phyloP scores from a whole-genome alignment of 2,329 filamentous ascomycete genomes.

The Fusarium zealandicum region DNA sequence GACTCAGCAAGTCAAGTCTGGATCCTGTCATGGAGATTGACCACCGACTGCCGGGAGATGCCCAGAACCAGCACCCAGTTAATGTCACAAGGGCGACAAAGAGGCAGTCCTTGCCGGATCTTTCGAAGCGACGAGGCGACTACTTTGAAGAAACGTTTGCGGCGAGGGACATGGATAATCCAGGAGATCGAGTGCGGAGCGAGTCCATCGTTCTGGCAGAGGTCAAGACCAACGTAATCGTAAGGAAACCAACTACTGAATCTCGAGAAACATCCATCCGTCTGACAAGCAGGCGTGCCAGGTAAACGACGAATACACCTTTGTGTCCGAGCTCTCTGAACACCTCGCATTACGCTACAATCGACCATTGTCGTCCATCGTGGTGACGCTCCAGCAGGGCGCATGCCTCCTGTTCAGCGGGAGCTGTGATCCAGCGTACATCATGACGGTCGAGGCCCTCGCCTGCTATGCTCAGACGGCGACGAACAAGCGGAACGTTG shows the following conservation, averaged over 20 bases:
- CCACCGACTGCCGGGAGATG: slow-evolving; percentile 27
- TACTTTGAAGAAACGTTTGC: slow-evolving; percentile 58
- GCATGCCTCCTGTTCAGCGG: slow-evolving; percentile 77
- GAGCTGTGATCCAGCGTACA: slow-evolving; percentile 80
- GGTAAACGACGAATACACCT: slow-evolving; percentile 77
- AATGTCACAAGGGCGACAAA: slow-evolving; percentile 23
- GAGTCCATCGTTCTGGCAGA: slow-evolving; percentile 67
- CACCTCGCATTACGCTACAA: slow-evolving; percentile 78
- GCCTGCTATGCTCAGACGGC: slow-evolving; percentile 72
- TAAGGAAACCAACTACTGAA: slow-evolving; percentile 16
- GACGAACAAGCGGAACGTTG: slow-evolving; percentile 82
- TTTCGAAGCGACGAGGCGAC: slow-evolving; percentile 33
- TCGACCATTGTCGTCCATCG: slow-evolving; percentile 74
- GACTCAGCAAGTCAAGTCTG: slow-evolving; percentile 32
- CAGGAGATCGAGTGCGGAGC: slow-evolving; percentile 56
- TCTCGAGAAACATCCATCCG: background rate
- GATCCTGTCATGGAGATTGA: slow-evolving; percentile 45
- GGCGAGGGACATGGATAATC: slow-evolving; percentile 29
- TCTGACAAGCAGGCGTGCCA: slow-evolving; percentile 44
- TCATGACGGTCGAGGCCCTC: slow-evolving; percentile 75
- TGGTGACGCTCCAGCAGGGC: slow-evolving; percentile 78
- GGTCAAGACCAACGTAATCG: slow-evolving; percentile 46
- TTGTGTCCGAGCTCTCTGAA: slow-evolving; percentile 76
- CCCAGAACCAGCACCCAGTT: slow-evolving; percentile 16
- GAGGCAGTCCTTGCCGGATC: slow-evolving; percentile 31